Conservation (phyloP, 352 stramenopile genomes). For the Phytopythium kandeliae region DNA sequence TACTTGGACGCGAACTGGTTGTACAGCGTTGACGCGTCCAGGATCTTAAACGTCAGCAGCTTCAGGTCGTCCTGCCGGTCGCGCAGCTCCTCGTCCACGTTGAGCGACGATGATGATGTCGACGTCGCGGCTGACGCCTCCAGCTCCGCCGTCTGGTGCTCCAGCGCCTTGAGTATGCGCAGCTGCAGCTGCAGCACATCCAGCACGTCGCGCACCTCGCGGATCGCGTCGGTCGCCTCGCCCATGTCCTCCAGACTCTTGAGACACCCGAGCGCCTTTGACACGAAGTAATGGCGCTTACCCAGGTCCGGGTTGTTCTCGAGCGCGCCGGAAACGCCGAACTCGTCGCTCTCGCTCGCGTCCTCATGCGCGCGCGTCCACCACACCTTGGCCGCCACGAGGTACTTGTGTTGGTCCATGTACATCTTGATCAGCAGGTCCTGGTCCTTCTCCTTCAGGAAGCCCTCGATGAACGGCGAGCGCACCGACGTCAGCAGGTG, state of each 20-base stretch:
- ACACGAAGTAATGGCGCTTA: slow-evolving; percentile 82
- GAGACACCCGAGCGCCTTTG: slow-evolving; percentile 65
- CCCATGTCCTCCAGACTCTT: slow-evolving; percentile 75
- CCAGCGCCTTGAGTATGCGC: slow-evolving; percentile 71
- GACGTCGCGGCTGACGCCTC: slow-evolving; percentile 30
- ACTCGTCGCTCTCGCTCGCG: slow-evolving; percentile 29
- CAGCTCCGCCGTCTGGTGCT: slow-evolving; percentile 60
- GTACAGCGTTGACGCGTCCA: slow-evolving; percentile 79
- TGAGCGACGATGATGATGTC: slow-evolving; percentile 13
- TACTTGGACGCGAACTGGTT: slow-evolving; percentile 85
- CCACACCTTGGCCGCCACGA: slow-evolving; percentile 79
- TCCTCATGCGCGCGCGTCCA: slow-evolving; percentile 72
- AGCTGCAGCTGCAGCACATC: slow-evolving; percentile 80
- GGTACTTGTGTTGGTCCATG: slow-evolving; percentile 84
- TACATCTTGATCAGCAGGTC: slow-evolving; percentile 83
- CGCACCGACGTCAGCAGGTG: slow-evolving; percentile 57
- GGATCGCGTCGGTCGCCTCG: slow-evolving; percentile 61
- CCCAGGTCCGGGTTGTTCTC: slow-evolving; percentile 64
- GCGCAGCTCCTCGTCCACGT: slow-evolving; percentile 36
- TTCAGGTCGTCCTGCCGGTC: slow-evolving; percentile 56
- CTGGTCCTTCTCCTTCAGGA: slow-evolving; percentile 79
- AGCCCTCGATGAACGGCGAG: slow-evolving; percentile 76
- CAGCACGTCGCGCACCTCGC: slow-evolving; percentile 76
- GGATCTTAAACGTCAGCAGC: slow-evolving; percentile 69
- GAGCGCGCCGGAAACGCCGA: slow-evolving; percentile 29